Evolutionary conservation across 495 filamentous ascomycete genomes (phyloP).

Genomic region (Penicillium daleae): DNA sequence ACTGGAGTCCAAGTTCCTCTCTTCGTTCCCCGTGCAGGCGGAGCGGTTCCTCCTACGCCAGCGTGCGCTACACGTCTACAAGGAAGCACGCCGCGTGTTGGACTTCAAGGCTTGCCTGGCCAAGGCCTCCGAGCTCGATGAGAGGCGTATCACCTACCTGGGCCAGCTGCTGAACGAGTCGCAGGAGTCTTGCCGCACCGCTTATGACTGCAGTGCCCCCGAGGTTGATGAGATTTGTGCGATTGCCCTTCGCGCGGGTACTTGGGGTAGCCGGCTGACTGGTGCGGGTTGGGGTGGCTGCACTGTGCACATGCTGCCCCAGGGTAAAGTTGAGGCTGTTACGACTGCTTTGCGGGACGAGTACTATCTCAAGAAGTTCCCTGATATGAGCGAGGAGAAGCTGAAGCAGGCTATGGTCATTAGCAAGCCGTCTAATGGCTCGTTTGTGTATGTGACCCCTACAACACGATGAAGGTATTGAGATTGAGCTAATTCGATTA

Average conservation of each 20-base stretch:
- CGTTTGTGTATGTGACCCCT: constrained; percentile 46
- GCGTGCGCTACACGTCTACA: constrained; percentile 87
- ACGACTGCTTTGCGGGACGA: constrained; percentile 73
- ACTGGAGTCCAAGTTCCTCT: constrained; percentile 74
- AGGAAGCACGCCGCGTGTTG: constrained; percentile 83
- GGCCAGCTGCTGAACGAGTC: constrained; percentile 90
- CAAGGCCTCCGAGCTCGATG: constrained; percentile 53
- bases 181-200: constrained; percentile 78
- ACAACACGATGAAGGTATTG: neutral
- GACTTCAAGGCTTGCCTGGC: constrained; percentile 76
- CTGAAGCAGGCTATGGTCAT: constrained; percentile 82
- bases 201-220: constrained; percentile 87
- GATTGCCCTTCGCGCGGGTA: constrained; percentile 76
- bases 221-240: constrained; percentile 86
- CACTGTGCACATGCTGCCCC: constrained; percentile 88
- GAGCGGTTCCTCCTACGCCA: constrained; percentile 86
- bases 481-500: constrained; percentile 8
- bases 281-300: constrained; percentile 98
- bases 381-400: constrained; percentile 71
- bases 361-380: constrained; percentile 78
- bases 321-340: constrained; percentile 81
- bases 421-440: constrained; percentile 70
- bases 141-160: constrained; percentile 66
- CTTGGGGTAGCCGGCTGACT: constrained; percentile 84
- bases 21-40: constrained; percentile 83